Percentiles rank a stretch among this genome's conserved stretches.
Evolutionary conservation across 768 basidiomycete genomes (phyloP).

Genomic region (Paxillus involutus): DNA sequence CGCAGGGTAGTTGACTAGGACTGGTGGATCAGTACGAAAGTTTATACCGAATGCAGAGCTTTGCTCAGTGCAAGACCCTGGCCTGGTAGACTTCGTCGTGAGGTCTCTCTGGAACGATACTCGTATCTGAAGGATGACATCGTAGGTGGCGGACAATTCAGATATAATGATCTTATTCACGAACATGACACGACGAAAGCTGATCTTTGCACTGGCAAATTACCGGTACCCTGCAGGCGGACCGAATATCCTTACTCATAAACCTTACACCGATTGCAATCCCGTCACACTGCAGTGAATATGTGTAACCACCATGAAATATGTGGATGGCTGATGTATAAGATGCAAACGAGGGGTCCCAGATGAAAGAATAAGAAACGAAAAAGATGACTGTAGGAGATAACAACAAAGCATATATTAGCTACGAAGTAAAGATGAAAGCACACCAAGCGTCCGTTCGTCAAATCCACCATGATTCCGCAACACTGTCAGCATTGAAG

Average conservation of each 20-base stretch:
- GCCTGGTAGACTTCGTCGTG: constrained; percentile 46
- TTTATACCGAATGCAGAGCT: constrained; percentile 40
- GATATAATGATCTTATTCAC: too few relatives aligned
- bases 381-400: not conserved
- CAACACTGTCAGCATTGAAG: constrained; percentile 37
- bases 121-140: constrained; percentile 22
- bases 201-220: too few relatives aligned
- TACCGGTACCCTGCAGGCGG: too few relatives aligned
- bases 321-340: not conserved
- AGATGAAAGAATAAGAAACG: not conserved
- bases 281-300: too few relatives aligned
- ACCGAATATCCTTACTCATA: too few relatives aligned
- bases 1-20: not conserved
- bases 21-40: constrained; percentile 30
- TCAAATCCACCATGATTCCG: constrained; percentile 41
- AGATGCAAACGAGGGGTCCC: not conserved
- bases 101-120: constrained; percentile 57
- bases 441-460: constrained; percentile 46
- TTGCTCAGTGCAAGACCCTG: constrained; percentile 38
- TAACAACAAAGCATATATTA: constrained; percentile 7
- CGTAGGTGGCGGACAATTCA: not conserved
- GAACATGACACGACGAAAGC: not conserved
- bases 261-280: too few relatives aligned
- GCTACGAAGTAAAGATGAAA: constrained; percentile 35
- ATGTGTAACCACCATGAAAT: constrained; percentile 1